Percentiles rank a stretch among this genome's conserved stretches.
Evolutionary conservation across 1,284 basidiomycete species (phyloP).

Genomic region (Ustilago tritici): DNA sequence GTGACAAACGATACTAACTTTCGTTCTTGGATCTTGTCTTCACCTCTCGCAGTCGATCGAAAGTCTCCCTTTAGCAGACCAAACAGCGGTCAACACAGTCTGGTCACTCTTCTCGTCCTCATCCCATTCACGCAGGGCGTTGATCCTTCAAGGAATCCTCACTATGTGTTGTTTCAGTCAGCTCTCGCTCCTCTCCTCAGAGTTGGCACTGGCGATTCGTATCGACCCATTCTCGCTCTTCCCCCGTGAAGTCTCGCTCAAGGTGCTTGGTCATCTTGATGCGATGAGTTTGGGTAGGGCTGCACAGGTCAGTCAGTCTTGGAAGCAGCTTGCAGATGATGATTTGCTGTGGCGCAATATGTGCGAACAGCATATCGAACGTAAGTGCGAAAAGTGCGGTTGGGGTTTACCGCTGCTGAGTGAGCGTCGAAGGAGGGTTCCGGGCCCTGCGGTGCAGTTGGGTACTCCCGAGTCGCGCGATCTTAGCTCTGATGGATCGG

Average conservation of each 20-base stretch:
- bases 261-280: conserved; percentile 90
- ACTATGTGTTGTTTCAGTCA: conserved; percentile 99
- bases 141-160: conserved; percentile 95
- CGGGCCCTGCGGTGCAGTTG: conserved; percentile 49
- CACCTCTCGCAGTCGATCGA: conserved; percentile 81
- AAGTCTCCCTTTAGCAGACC: conserved; percentile 86
- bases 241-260: conserved; percentile 89
- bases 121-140: conserved; percentile 85
- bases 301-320: conserved; percentile 88
- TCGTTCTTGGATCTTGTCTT: not conserved
- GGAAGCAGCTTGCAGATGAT: conserved; percentile 93
- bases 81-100: conserved; percentile 88
- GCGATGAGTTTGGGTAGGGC: conserved; percentile 94
- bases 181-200: conserved; percentile 94
- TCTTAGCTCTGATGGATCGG: conserved; percentile 60
- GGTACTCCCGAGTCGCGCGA: conserved; percentile 55
- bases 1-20: conserved; percentile 35
- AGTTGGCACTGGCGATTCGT: conserved; percentile 89
- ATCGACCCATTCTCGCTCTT: conserved; percentile 89
- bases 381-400: conserved; percentile 96
- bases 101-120: conserved; percentile 98
- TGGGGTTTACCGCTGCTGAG: conserved; percentile 91
- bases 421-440: conserved; percentile 76
- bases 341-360: conserved; percentile 95
- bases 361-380: conserved; percentile 98